A percentile compares a stretch with the other conserved stretches of the same genome.
Conservation (phyloP, 164 flowering plant species). For the Amborella trichopoda region DNA sequence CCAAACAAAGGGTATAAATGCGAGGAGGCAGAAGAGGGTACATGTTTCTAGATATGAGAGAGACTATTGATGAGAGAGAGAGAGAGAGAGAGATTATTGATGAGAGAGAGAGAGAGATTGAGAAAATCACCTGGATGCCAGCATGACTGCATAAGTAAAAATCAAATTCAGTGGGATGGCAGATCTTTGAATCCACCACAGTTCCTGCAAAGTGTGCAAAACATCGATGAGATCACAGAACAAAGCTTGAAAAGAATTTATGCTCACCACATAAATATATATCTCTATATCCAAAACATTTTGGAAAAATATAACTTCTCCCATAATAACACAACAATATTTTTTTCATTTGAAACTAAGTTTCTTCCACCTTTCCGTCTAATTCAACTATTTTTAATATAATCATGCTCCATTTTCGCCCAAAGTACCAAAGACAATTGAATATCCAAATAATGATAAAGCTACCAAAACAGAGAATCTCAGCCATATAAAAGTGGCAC, state of each 20-base stretch:
- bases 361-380: background rate
- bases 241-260: background rate
- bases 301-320: background rate
- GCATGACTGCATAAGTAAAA: constrained; percentile 73
- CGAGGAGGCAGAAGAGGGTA: background rate
- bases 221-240: background rate
- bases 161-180: constrained; percentile 72
- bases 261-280: background rate
- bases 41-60: background rate
- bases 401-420: too few relatives aligned
- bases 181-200: constrained; percentile 83
- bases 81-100: background rate
- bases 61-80: background rate
- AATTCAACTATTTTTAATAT: background rate
- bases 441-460: too few relatives aligned
- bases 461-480: too few relatives aligned
- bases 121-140: constrained; percentile 49
- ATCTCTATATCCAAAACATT: background rate
- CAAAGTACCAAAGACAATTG: too few relatives aligned
- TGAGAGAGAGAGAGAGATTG: background rate
- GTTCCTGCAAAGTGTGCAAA: constrained; percentile 33
- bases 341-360: background rate
- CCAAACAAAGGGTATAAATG: background rate
- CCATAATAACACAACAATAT: background rate
- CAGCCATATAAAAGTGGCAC: too few relatives aligned